These are phyloP conservation scores for sunflower (Helianthus annuus) DNA, from an alignment of 129 eudicot species.

Conservation along the genomic window HanXRQr2.0-SUNRISE NC_035441.2:108768827-108769326, in stretches of 20 bases:
- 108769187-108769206: constrained; percentile 96
- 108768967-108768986: constrained; percentile 72
- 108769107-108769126: constrained; percentile 83
- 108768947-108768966: neutral
- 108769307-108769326: constrained; percentile 41
- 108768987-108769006: constrained; percentile 84
- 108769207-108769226: constrained; percentile 89
- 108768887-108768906: neutral
- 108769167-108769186: constrained; percentile 68
- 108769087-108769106: constrained; percentile 95
- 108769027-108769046: constrained; percentile 95
- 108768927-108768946: neutral
- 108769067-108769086: constrained; percentile 80
- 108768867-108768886: constrained; percentile 43
- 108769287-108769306: constrained; percentile 77
- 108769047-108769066: constrained; percentile 72
- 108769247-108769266: constrained; percentile 86
- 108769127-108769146: constrained; percentile 84
- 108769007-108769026: constrained; percentile 92
- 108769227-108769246: constrained; percentile 87
- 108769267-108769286: constrained; percentile 78
- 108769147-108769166: constrained; percentile 91
- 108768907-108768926: neutral
- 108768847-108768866: constrained; percentile 83
- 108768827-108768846: constrained; percentile 92